These are phyloP conservation scores for Roridomyces roridus DNA, from an alignment of 768 basidiomycete genomes.

Conservation along the genomic window DNA sequence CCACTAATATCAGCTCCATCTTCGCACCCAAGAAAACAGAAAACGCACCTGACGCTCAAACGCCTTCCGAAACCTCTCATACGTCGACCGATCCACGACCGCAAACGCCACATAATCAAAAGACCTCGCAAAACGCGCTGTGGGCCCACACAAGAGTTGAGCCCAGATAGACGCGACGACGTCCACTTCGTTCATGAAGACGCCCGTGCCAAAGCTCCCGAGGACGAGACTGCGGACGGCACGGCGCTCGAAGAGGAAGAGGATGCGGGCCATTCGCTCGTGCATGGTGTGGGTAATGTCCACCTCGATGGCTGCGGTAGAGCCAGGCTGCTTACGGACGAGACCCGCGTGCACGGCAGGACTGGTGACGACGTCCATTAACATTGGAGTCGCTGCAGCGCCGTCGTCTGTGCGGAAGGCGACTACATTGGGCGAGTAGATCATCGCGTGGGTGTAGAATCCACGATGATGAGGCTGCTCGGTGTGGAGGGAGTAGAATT, in stretches of 20 bases:
- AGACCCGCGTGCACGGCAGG: slow-evolving; percentile 77
- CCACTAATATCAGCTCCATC: too few species aligned
- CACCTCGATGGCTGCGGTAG: not conserved
- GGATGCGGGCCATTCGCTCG: slow-evolving; percentile 61
- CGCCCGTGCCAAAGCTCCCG: slow-evolving; percentile 65
- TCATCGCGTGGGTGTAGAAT: slow-evolving; percentile 81
- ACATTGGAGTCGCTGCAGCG: slow-evolving; percentile 58
- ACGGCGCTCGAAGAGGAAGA: slow-evolving; percentile 55
- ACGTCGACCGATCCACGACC: slow-evolving; percentile 53
- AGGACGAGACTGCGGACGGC: slow-evolving; percentile 52
- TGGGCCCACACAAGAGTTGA: slow-evolving; percentile 45
- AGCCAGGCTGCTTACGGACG: slow-evolving; percentile 34
- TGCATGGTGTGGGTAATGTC: slow-evolving; percentile 41
- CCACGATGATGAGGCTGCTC: slow-evolving; percentile 49
- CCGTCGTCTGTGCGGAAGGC: slow-evolving; percentile 72
- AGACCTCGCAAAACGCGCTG: slow-evolving; percentile 47
- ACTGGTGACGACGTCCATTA: slow-evolving; percentile 71
- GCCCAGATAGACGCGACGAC: slow-evolving; percentile 57
- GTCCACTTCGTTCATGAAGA: slow-evolving; percentile 52
- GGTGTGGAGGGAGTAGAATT: slow-evolving; percentile 69
- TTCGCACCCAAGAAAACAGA: too few species aligned
- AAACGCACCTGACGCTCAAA: slow-evolving; percentile 4
- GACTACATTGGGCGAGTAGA: slow-evolving; percentile 69
- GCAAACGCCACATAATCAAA: slow-evolving; percentile 61
- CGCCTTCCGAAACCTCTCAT: slow-evolving; percentile 18